Conservation (phyloP, 805 yeast species). For the Danielozyma ontarioensis region DNA sequence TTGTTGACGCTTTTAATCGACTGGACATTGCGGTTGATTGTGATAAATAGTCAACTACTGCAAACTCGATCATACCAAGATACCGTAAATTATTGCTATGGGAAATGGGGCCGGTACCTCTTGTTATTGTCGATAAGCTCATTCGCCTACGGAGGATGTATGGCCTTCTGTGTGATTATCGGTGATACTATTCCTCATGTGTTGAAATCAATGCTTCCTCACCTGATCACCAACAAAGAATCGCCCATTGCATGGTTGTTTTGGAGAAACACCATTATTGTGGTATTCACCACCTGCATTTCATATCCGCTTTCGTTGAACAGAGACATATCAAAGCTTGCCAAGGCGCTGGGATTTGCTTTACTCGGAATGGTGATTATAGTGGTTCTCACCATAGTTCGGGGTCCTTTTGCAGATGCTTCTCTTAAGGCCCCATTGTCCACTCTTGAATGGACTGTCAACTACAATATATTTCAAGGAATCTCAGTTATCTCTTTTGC, state of each 20-base stretch:
- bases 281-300: constrained; percentile 61
- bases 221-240: constrained; percentile 23
- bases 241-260: constrained; percentile 47
- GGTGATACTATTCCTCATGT: constrained; percentile 96
- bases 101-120: constrained; percentile 60
- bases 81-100: constrained; percentile 76
- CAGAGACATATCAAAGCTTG: constrained; percentile 76
- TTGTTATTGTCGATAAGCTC: constrained; percentile 75
- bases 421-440: constrained; percentile 47
- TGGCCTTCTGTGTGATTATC: constrained; percentile 90
- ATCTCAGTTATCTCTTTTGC: constrained; percentile 94
- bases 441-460: constrained; percentile 45
- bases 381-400: constrained; percentile 62
- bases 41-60: constrained; percentile 73
- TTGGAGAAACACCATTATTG: constrained; percentile 65
- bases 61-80: constrained; percentile 80
- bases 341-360: constrained; percentile 84
- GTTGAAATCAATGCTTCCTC: constrained; percentile 57
- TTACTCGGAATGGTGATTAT: constrained; percentile 78
- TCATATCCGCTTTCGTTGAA: constrained; percentile 81
- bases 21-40: constrained; percentile 80
- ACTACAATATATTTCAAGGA: constrained; percentile 74
- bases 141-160: constrained; percentile 91
- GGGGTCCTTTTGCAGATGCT: constrained; percentile 61
- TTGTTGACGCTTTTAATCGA: constrained; percentile 69